Base-by-base conservation (phyloP, 441 rosid species). In the Omphalea diandra region DNA sequence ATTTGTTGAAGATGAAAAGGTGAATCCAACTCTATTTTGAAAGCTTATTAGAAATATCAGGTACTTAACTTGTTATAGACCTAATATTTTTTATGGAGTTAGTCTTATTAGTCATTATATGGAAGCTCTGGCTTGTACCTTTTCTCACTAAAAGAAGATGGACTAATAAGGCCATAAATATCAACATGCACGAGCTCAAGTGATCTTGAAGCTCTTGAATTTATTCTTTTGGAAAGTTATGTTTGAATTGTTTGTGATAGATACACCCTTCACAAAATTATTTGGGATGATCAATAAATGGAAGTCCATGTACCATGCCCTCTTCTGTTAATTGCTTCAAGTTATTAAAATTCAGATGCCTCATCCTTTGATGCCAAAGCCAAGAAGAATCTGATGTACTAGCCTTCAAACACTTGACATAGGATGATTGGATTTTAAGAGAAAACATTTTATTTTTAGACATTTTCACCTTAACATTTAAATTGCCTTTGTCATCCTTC, bases 391-490 rank as follows among this genome's bases (percentile, higher is more conserved):
- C 20, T 15, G 17, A 6, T 27, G n/a, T 26, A 44, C 10, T 22
- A 0, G 58, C 47, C 5, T 58, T 69, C 29, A 69, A 58, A 35
- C 66, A 60, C 36, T 60, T 60, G 3, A 15, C 22, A 32, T 0
- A 1, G 5, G 46, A 26, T 5, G 0, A 3, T 0, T 60, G 5
- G 5, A 70, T 10, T 29, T 49, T 32, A 0, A 70, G 7, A 18
- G 3, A 9, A 26, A 70, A 70, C 67, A 70, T 70, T 27, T 14
- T 31, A 2, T 59, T 60, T 18, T 59, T 70, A 4, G 20, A 69
- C 55, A 69, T 41, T n/a, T 17, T 4, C 0, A 70, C 46, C 24
- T 12, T 46, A 0, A 17, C 46, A 4, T 60, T 32, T 60, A 70
- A 5, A 1, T 47, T 17, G 5, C 33, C 9, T 43, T 58, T 18